A percentile compares a stretch with the other conserved stretches of the same genome.
These are phyloP conservation scores for Kwoniella shandongensis DNA, from an alignment of 768 basidiomycete species.

Conservation along the genomic window DNA sequence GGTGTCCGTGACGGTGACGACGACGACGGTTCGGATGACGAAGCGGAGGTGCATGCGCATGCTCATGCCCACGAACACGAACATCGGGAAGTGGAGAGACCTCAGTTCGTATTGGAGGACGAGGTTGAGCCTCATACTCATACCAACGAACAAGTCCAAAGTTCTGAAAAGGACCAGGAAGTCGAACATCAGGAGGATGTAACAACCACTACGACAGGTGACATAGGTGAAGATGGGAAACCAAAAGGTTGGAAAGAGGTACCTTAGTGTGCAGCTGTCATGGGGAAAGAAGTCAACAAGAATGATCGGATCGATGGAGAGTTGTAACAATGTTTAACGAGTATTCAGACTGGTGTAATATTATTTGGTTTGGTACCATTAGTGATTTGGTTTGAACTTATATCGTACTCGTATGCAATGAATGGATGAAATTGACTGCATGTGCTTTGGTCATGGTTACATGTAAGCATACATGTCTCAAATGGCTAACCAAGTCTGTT, in stretches of 20 bases:
- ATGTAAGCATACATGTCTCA: too few relatives aligned
- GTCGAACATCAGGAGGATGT: constrained; percentile 26
- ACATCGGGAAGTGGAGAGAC: constrained; percentile 18
- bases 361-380: too few relatives aligned
- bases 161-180: constrained; percentile 16
- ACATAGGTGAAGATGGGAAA: background rate
- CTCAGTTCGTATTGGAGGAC: constrained; percentile 42
- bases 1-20: constrained; percentile 38
- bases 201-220: background rate
- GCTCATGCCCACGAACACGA: background rate
- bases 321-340: too few relatives aligned
- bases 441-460: too few relatives aligned
- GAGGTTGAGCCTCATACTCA: constrained; percentile 27
- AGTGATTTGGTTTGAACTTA: too few relatives aligned
- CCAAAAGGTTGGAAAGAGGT: constrained; percentile 4
- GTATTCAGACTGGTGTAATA: too few relatives aligned
- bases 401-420: too few relatives aligned
- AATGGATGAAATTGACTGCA: too few relatives aligned
- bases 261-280: background rate
- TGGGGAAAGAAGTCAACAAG: too few relatives aligned
- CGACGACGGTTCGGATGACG: constrained; percentile 29
- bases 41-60: background rate
- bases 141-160: background rate
- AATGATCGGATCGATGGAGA: too few relatives aligned
- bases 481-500: too few relatives aligned